Base-by-base conservation (phyloP, 2,329 filamentous ascomycete species). In the Remersonia thermophila region DNA sequence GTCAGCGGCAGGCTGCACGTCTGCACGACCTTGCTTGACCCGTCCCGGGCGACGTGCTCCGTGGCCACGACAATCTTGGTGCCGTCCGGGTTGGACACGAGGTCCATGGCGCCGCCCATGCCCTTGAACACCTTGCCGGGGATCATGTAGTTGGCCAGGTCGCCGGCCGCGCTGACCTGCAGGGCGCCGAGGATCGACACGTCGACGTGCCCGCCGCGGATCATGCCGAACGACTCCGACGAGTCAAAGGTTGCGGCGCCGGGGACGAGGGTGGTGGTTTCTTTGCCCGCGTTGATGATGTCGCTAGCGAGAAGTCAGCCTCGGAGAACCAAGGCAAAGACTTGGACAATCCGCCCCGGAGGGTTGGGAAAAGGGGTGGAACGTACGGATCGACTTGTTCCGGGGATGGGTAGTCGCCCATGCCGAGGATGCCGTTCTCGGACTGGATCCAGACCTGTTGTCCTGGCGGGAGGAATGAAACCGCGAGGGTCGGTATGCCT, bases 101-200 rank as follows among this genome's bases (percentile, higher is more conserved):
- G 60, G 53, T 83, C 78, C 78, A 83, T 83, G 13, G 78, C 78
- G 18, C 78, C 78, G 42, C 84, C 84, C 77, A 93, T 91, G 13
- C 84, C 84, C 67, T 91, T 91, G 60, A 86, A 77, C 9, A 84
- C 74, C 59, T 89, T 91, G 16, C 84, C 84, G 0, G 84, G 84
- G 44, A 93, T 81, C 80, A 91, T 91, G 66, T 84, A 93, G 60
- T 91, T 91, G 31, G 84, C 84, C 36, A 93, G 60, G 53, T 93
- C 84, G 17, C 84, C 84, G 2, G 71, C 66, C 0, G 82, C 82
- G 45, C 75, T 80, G 15, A 91, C 83, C 61, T 93, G 82, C 46
- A 89, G 73, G 2, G 83, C 80, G 36, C 84, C 84, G 0, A 93
- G 70, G 51, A 93, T 85, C 0, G 81, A 85, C 4, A 93, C 78